These are phyloP conservation scores for Bryoerythrophyllum caledonicum DNA, from an alignment of 225 moss, liverwort and hornwort species.

Conservation along the genomic window DNA sequence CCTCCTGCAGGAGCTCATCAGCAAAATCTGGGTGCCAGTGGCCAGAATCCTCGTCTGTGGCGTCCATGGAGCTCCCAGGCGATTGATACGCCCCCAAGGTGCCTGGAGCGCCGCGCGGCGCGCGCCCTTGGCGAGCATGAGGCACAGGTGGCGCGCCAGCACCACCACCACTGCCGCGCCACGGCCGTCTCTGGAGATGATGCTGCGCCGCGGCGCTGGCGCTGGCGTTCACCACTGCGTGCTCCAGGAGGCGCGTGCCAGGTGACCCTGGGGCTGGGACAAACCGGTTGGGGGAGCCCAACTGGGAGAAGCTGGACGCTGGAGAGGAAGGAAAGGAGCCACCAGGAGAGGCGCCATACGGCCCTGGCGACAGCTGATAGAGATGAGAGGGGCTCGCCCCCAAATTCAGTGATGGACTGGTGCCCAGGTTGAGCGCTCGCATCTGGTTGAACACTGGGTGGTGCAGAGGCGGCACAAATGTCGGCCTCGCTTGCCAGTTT, in stretches of 20 bases:
- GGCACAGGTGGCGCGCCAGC: constrained; percentile 43
- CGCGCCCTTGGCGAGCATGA: constrained; percentile 33
- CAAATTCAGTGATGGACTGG: constrained; percentile 41
- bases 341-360: constrained; percentile 42
- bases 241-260: constrained; percentile 39
- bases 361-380: constrained; percentile 53
- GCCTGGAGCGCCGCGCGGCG: constrained; percentile 27
- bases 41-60: constrained; percentile 43
- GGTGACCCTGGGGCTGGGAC: constrained; percentile 51
- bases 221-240: constrained; percentile 51
- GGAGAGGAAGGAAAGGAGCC: constrained; percentile 51
- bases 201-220: constrained; percentile 36
- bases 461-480: constrained; percentile 38
- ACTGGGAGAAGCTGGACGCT: constrained; percentile 45
- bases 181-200: constrained; percentile 41
- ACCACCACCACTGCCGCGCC: too few species aligned
- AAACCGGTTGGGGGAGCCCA: constrained; percentile 53
- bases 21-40: constrained; percentile 56
- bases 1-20: constrained; percentile 50
- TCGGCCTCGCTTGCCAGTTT: constrained; percentile 45
- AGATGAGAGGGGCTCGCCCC: constrained; percentile 54
- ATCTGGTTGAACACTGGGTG: constrained; percentile 35
- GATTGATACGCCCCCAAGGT: constrained; percentile 47
- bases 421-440: constrained; percentile 41
- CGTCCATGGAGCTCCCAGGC: constrained; percentile 47